These are phyloP conservation scores for Termitomyces sp. DNA, from an alignment of 1,284 basidiomycete species.

Conservation along the genomic window DNA sequence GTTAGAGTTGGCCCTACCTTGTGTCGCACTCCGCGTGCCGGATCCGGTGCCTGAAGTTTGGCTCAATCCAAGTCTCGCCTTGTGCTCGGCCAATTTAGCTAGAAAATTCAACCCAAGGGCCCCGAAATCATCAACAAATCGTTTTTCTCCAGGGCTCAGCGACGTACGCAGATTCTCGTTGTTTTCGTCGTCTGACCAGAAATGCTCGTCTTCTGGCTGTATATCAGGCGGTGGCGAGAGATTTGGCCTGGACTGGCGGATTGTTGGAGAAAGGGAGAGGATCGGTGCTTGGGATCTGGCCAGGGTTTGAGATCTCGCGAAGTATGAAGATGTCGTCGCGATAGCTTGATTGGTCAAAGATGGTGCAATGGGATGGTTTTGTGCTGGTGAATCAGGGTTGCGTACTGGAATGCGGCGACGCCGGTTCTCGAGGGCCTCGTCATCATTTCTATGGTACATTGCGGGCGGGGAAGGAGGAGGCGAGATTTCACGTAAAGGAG, in stretches of 20 bases:
- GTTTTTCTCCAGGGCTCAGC: neutral
- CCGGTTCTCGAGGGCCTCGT: constrained; percentile 43
- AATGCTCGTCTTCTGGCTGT: constrained; percentile 14
- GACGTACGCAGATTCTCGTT: constrained; percentile 8
- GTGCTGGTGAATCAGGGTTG: constrained; percentile 7
- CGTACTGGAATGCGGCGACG: constrained; percentile 27
- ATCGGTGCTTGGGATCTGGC: constrained; percentile 1
- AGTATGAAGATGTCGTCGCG: constrained; percentile 16
- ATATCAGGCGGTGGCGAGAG: constrained; percentile 10
- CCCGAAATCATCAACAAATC: constrained; percentile 4
- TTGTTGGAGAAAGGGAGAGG: constrained; percentile 15
- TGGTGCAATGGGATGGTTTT: constrained; percentile 7
- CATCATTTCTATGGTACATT: constrained; percentile 29
- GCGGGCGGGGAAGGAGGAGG: constrained; percentile 30
- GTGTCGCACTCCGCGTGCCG: neutral
- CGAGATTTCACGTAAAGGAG: constrained; percentile 41
- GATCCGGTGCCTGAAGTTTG: neutral
- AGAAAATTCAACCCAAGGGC: constrained; percentile 1
- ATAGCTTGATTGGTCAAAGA: neutral
- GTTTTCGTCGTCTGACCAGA: constrained; percentile 14
- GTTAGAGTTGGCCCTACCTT: neutral
- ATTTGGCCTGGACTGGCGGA: constrained; percentile 8
- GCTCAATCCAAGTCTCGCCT: neutral
- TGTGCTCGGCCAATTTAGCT: neutral
- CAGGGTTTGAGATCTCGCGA: constrained; percentile 11